phyloP scores from a whole-genome alignment of 768 basidiomycete species.

The Tulasnella sp. region DNA sequence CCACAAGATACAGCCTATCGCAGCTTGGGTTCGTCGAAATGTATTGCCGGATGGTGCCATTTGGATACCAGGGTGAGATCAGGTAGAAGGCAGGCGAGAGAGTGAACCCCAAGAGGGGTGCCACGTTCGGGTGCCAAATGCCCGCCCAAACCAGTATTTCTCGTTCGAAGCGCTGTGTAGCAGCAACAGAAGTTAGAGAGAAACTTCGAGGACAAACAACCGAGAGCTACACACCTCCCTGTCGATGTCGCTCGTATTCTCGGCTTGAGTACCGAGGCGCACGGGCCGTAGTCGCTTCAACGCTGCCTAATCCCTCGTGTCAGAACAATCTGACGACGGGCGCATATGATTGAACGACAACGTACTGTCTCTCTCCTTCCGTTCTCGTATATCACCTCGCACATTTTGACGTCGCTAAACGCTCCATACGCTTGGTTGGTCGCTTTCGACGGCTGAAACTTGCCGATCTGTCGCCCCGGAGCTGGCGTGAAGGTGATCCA shows the following conservation, averaged over 20 bases:
- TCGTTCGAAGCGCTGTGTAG: background rate
- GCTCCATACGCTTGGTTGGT: slow-evolving; percentile 1
- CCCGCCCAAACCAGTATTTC: background rate
- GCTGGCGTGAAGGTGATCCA: background rate
- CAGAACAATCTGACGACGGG: no score
- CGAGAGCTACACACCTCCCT: background rate
- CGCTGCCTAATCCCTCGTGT: background rate
- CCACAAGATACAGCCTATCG: background rate
- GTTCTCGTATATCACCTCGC: background rate
- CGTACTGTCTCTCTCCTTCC: background rate
- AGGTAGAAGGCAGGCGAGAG: background rate
- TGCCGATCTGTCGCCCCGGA: background rate
- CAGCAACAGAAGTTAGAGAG: background rate
- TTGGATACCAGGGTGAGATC: background rate
- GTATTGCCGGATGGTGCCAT: background rate
- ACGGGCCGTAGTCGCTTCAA: background rate
- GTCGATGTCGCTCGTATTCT: background rate
- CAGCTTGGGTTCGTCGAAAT: background rate
- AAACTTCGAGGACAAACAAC: background rate
- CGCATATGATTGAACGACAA: background rate
- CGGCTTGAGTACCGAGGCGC: background rate
- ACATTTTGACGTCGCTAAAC: background rate
- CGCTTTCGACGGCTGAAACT: background rate
- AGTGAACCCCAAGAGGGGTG: background rate
- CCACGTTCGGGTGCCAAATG: background rate